Evolutionary conservation across 768 basidiomycete genomes (phyloP), one percentile per base, ranked within the genome.

Genomic region (Calocybe indica): DNA sequence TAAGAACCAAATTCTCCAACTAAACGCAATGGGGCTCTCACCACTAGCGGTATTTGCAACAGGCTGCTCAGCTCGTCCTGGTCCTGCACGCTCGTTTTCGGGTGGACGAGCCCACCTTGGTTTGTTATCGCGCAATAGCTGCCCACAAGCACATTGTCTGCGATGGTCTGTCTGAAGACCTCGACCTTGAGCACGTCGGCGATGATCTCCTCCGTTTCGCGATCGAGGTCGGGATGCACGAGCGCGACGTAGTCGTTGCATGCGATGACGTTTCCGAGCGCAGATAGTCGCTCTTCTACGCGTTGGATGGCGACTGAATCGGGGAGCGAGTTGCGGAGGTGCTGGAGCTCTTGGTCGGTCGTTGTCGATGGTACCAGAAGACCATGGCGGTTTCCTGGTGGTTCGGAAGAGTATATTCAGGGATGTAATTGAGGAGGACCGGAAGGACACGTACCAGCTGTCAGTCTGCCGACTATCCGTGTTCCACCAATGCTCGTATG

Each of bases 171-270:
- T 41, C 96, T 78, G 73, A 99, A 99, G 5, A 98, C 96, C 65
- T 99, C 96, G 52, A 98, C 96, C 67, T 98, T 98, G 56, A 99
- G 80, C 13, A 96, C 92, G 65, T 99, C 96, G 29, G 96, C 96
- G 68, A 99, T 97, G 71, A 99, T 98, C 68, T 99, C 96, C 63
- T 99, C 96, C 15, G 96, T 99, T 69, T 98, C 96, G 52, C 96
- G 83, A 70, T 98, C 96, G 51, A 98, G 72, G 55, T 99, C 96
- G 6, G 96, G 96, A 65, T 99, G 96, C 22, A 98, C 96, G 57
- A 99, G 85, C 6, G 96, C 96, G 55, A 99, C 95, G 60, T 98
- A 89, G 71, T 99, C 96, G 67, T 98, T 99, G 71, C 91, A 94
- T 9, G 92, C 92, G 64, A 99, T 94, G 52, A 99, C 95, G 63